These are phyloP conservation scores for Drosera spatulata DNA, from an alignment of 179 eudicot genomes.

Conservation along the genomic window DNA sequence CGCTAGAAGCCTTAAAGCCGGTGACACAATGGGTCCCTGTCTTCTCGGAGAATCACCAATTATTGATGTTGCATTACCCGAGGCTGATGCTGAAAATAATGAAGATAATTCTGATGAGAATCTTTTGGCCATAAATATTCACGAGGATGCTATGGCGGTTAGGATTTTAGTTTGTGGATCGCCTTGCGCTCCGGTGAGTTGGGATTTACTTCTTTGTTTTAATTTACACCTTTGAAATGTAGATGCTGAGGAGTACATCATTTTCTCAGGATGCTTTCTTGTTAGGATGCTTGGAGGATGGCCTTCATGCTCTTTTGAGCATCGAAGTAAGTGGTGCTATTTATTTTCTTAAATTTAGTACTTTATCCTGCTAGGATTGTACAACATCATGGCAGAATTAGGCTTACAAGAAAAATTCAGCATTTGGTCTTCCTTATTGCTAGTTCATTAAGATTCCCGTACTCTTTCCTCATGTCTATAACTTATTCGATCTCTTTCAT, in stretches of 20 bases:
- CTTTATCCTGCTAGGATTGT: background rate
- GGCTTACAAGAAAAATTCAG: too few relatives aligned
- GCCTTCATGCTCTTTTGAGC: conserved; percentile 78
- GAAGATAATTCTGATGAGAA: conserved; percentile 49
- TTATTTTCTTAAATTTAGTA: conserved; percentile 1
- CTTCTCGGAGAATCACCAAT: conserved; percentile 84
- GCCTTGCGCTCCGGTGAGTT: conserved; percentile 56
- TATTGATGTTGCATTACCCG: conserved; percentile 53
- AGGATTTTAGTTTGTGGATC: conserved; percentile 80
- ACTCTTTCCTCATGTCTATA: too few relatives aligned
- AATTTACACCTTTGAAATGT: conserved; percentile 1
- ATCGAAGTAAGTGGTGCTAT: conserved; percentile 68
- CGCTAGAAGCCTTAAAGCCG: conserved; percentile 21
- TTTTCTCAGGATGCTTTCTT: conserved; percentile 62
- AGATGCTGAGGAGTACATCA: conserved; percentile 7
- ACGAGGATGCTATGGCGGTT: conserved; percentile 70
- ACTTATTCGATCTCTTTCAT: too few relatives aligned
- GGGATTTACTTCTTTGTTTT: conserved; percentile 1
- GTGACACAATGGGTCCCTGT: conserved; percentile 50
- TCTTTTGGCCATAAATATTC: conserved; percentile 73
- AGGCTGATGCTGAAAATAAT: conserved; percentile 48
- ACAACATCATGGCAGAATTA: too few relatives aligned
- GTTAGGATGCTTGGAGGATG: conserved; percentile 81
- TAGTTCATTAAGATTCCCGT: too few relatives aligned
- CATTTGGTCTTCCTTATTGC: too few relatives aligned